Evolutionary conservation across 257 asterid species (phyloP), one percentile per base, ranked within the genome.

Genomic region (Solanum peruvianum): DNA sequence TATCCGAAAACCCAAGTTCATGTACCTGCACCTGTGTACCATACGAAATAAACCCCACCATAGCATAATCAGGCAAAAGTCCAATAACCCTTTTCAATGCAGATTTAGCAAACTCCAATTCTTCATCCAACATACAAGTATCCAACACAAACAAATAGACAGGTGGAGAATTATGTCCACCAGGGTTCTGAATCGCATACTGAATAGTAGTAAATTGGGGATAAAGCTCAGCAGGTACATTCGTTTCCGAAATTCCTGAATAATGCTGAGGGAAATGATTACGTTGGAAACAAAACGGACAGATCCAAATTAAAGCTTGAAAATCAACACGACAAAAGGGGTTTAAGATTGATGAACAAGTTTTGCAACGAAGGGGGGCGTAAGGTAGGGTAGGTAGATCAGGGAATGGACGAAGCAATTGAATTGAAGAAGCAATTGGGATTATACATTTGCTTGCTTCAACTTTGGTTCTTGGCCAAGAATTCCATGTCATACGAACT

Each of bases 1-100:
- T 91, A 83, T 97, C 99, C 66, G 95, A 91, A 91, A 96, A 96
- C 41, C 98, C 99, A 75, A 97, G 91, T 89, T 97, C 99, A 42
- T 97, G 98, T 67, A 97, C 99, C 93, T 94, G 98, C 87, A 96
- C 99, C 92, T 96, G 99, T 81, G 98, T 97, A 85, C 99, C 99
- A 82, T 88, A 97, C 18, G 98, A 96, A 78, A 97, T 90, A 89
- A 97, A 95, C 89, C 99, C 99, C 39, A 97, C 99, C 99, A 94
- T 90, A 5, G 99, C 97, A 89, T 92, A 94, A 58, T 97, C 99
- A 10, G 99, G 99, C n/a, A 95, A 90, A 96, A 95, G 73, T 88
- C 95, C 98, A 33, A 97, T 92, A 16, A 98, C 99, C 85, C 99
- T 89, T 90, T 94, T 96, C 91, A 97, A 88, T 0, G 97, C 99